Base-by-base conservation (phyloP, 305 asterid genomes). In the Stenogyne calaminthoides region DNA sequence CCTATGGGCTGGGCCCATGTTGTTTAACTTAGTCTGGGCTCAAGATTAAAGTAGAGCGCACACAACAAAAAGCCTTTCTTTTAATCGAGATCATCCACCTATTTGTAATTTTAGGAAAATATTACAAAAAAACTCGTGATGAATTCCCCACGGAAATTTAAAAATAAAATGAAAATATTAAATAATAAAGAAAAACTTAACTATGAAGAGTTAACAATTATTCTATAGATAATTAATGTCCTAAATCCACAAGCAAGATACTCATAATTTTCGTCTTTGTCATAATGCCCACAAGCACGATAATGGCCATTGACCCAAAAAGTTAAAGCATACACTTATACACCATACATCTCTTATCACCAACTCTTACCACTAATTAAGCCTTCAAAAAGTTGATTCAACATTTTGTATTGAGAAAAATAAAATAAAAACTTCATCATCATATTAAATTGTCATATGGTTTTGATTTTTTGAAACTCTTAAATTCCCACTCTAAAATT, bases 291-390 rank as follows among this genome's bases (percentile, higher is more conserved):
- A 71, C 59, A 56, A 52, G 61, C 42, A 70, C 46, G 16, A 27
- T 58, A 6, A 58, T 19, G 59, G 16, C 6, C 8, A 5, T 71
- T 29, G 44, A 51, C 64, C 37, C 40, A 44, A 36, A 34, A 61
- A 18, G 76, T 71, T 34, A 44, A 60, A 57, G 54, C 40, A 8
- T 15, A n/a, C 42, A n/a, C 3, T 25, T 25, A 39, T 7, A 39
- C 46, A 39, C 60, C 61, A 7, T 58, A 42, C 16, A 29, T 7
- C 49, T 58, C 36, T 70, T 70, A 27, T 61, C 39, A 18, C 69
- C 76, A 54, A 36, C 12, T 46, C 60, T 54, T 60, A 4, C 58
- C 76, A 61, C 69, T 60, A 61, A 61, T 71, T 46, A 47, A 47
- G 62, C 63, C 36, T 2, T 27, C 66, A 57, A 47, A 47, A 47